These are phyloP conservation scores for Cryptococcus sp. DNA, from an alignment of 1,284 basidiomycete species.

Conservation along the genomic window DNA sequence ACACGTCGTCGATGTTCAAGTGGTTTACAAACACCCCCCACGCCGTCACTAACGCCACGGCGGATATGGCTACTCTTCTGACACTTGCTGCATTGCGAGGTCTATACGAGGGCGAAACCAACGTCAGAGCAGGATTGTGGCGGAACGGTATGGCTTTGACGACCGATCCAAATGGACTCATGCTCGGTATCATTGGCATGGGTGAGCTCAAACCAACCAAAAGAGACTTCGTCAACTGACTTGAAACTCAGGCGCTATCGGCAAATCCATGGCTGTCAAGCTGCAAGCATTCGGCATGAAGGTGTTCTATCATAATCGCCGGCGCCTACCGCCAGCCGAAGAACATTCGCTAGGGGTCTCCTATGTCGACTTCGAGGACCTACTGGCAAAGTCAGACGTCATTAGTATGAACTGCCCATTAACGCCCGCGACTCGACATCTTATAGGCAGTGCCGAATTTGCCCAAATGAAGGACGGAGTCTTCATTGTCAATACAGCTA, in stretches of 20 bases:
- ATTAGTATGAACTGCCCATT: conserved; percentile 43
- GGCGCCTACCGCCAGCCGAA: conserved; percentile 22
- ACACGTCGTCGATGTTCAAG: not conserved
- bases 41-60: conserved; percentile 31
- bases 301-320: conserved; percentile 33
- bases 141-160: conserved; percentile 19
- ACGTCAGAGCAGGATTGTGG: conserved; percentile 25
- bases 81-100: conserved; percentile 27
- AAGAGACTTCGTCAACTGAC: not conserved
- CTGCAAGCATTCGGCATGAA: conserved; percentile 30
- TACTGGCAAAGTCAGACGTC: conserved; percentile 38
- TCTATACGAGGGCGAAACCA: conserved; percentile 15
- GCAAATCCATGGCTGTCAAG: conserved; percentile 30
- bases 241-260: conserved; percentile 24
- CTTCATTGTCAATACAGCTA: conserved; percentile 48
- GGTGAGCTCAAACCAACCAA: conserved; percentile 11
- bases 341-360: conserved; percentile 24
- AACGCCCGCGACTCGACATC: conserved; percentile 31
- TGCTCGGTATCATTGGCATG: conserved; percentile 28
- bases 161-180: conserved; percentile 22
- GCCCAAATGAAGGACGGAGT: conserved; percentile 46
- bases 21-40: conserved; percentile 31
- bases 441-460: conserved; percentile 40
- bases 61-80: conserved; percentile 29
- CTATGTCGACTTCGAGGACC: conserved; percentile 43